Base-by-base conservation (phyloP, 1,284 basidiomycete genomes). In the Leccinum solheimii region DNA sequence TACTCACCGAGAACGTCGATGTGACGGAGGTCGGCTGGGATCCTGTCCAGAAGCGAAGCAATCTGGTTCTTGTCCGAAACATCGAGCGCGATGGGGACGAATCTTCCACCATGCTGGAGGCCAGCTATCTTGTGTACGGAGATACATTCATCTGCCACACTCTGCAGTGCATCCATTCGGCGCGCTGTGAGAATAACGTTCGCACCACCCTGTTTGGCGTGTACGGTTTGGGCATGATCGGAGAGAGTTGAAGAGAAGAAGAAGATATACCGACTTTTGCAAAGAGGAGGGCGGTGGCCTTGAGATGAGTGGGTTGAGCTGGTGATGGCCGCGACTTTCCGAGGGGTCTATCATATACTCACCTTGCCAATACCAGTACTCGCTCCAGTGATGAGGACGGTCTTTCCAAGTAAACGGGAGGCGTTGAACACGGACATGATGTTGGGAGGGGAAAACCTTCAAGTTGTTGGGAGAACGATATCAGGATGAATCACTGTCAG, bases 241-340 rank as follows among this genome's bases (percentile, higher is more conserved):
- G 23, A 1, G 23, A 58, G 23, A 23, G 13, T 38, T 30, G 14
- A 43, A 50, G 45, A 59, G 7, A 55, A 30, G 7, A 55, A 30
- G 43, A 11, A 21, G 57, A 43, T 60, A 51, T n/a, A 68, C 64
- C 26, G 61, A 90, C 91, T 80, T 87, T 92, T 36, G 93, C 92
- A 65, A 95, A 95, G 51, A 95, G 81, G 55, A 95, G 70, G 8
- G 93, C 93, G 8, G 93, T 91, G 1, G 92, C 92, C 87, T 92
- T 72, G 38, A 21, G 27, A 53, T 16, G 56, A 49, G 55, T 56
- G 32, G 53, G 16, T 19, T 66, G 52, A 56, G 56, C 27, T 55
- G 27, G 55, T 43, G 30, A 19, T 13, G 21, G 26, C 34, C 5
- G 5, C 14, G 32, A 19, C n/a, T 16, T 23, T 30, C 54, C 13